Evolutionary conservation across 768 basidiomycete genomes (phyloP).

Genomic region (Strobilomyces confusus): DNA sequence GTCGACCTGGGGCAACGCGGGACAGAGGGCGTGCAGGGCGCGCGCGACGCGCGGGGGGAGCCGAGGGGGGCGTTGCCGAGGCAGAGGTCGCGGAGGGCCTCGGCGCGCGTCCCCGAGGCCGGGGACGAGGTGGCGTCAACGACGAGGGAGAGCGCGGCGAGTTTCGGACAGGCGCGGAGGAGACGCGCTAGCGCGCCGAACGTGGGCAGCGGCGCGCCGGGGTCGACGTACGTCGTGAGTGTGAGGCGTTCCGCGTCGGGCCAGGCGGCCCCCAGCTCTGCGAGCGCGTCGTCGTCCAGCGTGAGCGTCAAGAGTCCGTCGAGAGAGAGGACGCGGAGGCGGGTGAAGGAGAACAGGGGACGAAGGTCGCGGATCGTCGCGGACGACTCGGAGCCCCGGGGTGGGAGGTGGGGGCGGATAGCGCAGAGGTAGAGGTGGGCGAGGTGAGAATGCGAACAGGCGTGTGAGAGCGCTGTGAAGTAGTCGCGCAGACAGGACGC

Average conservation of each 20-base stretch:
- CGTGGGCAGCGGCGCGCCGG: constrained; percentile 20
- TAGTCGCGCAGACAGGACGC: constrained; percentile 9
- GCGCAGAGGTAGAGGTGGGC: constrained; percentile 11
- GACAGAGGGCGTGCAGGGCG: constrained; percentile 14
- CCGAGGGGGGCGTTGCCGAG: constrained; percentile 22
- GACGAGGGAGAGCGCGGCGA: constrained; percentile 21
- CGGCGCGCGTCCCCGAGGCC: background rate
- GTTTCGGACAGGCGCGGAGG: constrained; percentile 6
- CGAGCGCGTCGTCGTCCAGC: constrained; percentile 15
- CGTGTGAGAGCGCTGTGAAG: constrained; percentile 5
- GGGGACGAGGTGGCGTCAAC: constrained; percentile 13
- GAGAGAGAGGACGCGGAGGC: constrained; percentile 13
- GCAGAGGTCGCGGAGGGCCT: constrained; percentile 8
- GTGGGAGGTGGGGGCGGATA: constrained; percentile 10
- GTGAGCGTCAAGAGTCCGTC: constrained; percentile 15
- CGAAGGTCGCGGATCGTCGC: constrained; percentile 9
- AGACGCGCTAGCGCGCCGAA: constrained; percentile 15
- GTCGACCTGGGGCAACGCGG: constrained; percentile 18
- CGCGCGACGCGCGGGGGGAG: constrained; percentile 9
- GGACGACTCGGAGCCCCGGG: background rate
- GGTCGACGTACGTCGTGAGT: constrained; percentile 16
- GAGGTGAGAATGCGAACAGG: constrained; percentile 15
- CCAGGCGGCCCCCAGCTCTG: constrained; percentile 17
- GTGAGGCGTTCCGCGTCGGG: constrained; percentile 19
- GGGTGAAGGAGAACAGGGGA: constrained; percentile 13